Evolutionary conservation across 805 yeast species (phyloP), one percentile per base, ranked within the genome.

Genomic region (Ogataea pignaliae): DNA sequence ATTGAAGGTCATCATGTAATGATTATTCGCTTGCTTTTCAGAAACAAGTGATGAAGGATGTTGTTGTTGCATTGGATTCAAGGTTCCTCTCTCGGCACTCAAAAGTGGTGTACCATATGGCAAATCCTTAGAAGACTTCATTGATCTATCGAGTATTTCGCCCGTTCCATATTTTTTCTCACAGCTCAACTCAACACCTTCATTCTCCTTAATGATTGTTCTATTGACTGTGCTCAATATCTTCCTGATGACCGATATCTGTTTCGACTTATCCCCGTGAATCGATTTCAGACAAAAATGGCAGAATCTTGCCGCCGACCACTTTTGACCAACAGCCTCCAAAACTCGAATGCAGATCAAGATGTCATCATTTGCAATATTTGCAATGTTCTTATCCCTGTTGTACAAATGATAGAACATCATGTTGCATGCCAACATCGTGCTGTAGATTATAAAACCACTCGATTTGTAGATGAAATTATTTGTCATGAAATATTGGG

Each of bases 371-470:
- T 54, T 42, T 9, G 65, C 64, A 15, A 60, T 46, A 14, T 40
- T 42, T 7, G 57, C 50, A n/a, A 62, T 52, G 1, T 40, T 47
- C 36, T 41, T 41, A 38, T 61, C 65, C 36, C 50, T 51, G 37
- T 58, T 62, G 43, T 55, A 53, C 15, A 80, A 73, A 64, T 85
- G 91, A 58, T 83, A 83, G n/a, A 83, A 70, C 61, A 85, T 76
- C 75, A 85, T 81, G 49, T 81, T 70, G 50, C 83, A 70, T 1
- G 93, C 87, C 29, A 81, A 73, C 58, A 79, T 79, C 46, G 81
- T 64, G 18, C 81, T 71, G 55, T 84, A 82, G 2, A 53, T 46
- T 4, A 54, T 39, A 16, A 54, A 43, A 28, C 48, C 36, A 12
- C 44, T 50, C 35, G 46, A 50, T 28, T 46, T 45, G 13, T 79